A percentile compares a stretch with the other conserved stretches of the same genome.
These are phyloP conservation scores for Peronosclerospora sorghi DNA, from an alignment of 352 stramenopile species.

Conservation along the genomic window DNA sequence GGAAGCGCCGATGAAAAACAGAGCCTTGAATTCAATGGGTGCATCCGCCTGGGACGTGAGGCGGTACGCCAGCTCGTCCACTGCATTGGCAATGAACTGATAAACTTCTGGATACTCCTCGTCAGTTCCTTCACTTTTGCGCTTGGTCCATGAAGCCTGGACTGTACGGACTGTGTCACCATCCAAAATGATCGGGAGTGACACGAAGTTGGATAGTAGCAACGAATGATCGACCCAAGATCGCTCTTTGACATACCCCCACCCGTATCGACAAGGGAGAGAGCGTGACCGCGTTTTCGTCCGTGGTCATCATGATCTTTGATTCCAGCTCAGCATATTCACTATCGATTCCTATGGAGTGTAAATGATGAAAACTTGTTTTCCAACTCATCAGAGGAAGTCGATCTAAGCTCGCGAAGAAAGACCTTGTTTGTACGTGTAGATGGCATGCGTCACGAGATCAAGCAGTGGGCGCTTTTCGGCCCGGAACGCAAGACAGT, in stretches of 20 bases:
- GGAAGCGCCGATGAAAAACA: slow-evolving; percentile 95
- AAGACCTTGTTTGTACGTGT: slow-evolving; percentile 99
- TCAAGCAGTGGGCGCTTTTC: slow-evolving; percentile 48
- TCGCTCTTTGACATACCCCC: slow-evolving; percentile 97
- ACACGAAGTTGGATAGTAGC: slow-evolving; percentile 99
- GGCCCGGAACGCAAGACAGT: slow-evolving; percentile 89
- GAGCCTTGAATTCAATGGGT: slow-evolving; percentile 95
- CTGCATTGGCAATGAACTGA: slow-evolving; percentile 94
- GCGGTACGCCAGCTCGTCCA: slow-evolving; percentile 89
- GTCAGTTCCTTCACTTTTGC: slow-evolving; percentile 91
- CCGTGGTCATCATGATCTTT: slow-evolving; percentile 95
- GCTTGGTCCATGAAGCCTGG: slow-evolving; percentile 96
- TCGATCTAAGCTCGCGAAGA: slow-evolving; percentile 97
- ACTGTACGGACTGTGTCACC: slow-evolving; percentile 96
- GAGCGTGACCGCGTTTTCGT: slow-evolving; percentile 92
- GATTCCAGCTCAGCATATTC: slow-evolving; percentile 81
- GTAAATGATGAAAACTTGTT: slow-evolving; percentile 95
- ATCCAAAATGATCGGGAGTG: slow-evolving; percentile 97
- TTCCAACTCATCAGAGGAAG: slow-evolving; percentile 97
- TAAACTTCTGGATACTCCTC: slow-evolving; percentile 97
- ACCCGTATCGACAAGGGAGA: slow-evolving; percentile 97
- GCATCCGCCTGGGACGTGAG: slow-evolving; percentile 98
- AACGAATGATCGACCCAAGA: slow-evolving; percentile 95
- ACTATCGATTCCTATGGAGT: slow-evolving; percentile 60
- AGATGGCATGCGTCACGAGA: slow-evolving; percentile 98